Evolutionary conservation across 176 grass and related monocot species (phyloP), one percentile per base, ranked within the genome.

Genomic region (Phoenix dactylifera): DNA sequence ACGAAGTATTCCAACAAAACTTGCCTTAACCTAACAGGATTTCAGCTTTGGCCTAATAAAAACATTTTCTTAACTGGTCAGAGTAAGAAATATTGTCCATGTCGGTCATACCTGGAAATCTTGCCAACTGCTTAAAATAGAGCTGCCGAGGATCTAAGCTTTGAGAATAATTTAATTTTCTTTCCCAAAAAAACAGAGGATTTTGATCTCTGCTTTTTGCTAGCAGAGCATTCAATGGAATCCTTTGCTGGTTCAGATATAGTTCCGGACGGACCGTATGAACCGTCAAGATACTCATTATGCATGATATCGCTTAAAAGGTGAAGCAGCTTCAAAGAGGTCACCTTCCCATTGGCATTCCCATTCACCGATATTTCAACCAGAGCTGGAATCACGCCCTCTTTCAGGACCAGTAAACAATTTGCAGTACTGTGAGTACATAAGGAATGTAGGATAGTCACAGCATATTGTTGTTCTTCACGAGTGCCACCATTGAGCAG

Each of bases 351-450:
- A 59, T 89, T 77, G 59, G 73, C 73, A 51, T 61, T 81, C 54
- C 94, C 94, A 60, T 98, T 98, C 51, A 98, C 79, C 0, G 84
- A 86, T 59, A 89, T 67, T 24, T 92, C 76, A 28, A 98, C 88
- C 22, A 98, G 78, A 59, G 94, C 79, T 19, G 94, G 94, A 67
- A 98, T 93, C 20, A 98, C 81, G 22, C 88, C 94, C 72, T 98
- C 88, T 65, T 89, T 87, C 81, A 92, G 77, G 16, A 88, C 78
- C 64, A 89, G 79, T 48, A 75, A 72, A 60, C 88, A 89, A 71
- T 98, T 81, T 24, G 89, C 82, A 9, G 19, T 14, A 49, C 71
- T 89, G 35, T 16, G 39, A 3, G 82, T 88, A 69, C 85, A 98
- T 69, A 98, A 68, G 63, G 76, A 64, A 30, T 83, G 26, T 53